phyloP scores from a whole-genome alignment of 1,284 basidiomycete genomes.

The Sparassis latifolia region DNA sequence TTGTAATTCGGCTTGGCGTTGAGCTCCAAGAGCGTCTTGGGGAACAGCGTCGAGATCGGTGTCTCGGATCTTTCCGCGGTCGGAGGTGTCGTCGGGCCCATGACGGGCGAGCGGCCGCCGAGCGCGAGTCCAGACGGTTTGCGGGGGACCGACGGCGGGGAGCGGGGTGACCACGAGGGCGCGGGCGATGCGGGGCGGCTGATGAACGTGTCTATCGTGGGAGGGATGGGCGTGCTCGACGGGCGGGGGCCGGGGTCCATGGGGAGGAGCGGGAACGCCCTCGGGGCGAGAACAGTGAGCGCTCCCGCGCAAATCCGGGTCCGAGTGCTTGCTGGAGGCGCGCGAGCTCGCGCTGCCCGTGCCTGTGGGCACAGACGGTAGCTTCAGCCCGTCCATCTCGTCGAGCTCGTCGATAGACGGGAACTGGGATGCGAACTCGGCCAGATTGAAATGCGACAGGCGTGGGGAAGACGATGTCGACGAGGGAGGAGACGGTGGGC shows the following conservation, averaged over 20 bases:
- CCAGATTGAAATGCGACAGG: slow-evolving; percentile 30
- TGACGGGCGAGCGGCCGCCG: slow-evolving; percentile 20
- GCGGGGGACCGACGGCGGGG: slow-evolving; percentile 31
- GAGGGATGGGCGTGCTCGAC: slow-evolving; percentile 66
- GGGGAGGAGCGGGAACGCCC: slow-evolving; percentile 41
- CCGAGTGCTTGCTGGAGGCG: slow-evolving; percentile 7
- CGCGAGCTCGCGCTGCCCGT: slow-evolving; percentile 22
- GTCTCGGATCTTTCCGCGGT: slow-evolving; percentile 28
- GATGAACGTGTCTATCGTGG: slow-evolving; percentile 46
- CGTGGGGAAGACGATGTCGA: slow-evolving; percentile 36
- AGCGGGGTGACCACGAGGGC: slow-evolving; percentile 13
- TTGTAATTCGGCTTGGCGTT: slow-evolving; percentile 48
- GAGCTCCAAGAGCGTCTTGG: slow-evolving; percentile 58
- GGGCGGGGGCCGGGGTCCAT: slow-evolving; percentile 53
- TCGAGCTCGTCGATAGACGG: slow-evolving; percentile 73
- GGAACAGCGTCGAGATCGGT: slow-evolving; percentile 45
- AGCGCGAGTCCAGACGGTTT: slow-evolving; percentile 39
- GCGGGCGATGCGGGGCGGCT: slow-evolving; percentile 54
- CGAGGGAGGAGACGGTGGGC: slow-evolving; percentile 65
- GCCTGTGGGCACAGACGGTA: slow-evolving; percentile 40
- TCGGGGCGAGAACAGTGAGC: slow-evolving; percentile 17
- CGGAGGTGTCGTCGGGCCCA: slow-evolving; percentile 24
- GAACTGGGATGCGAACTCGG: slow-evolving; percentile 56
- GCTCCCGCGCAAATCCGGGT: slow-evolving; percentile 10
- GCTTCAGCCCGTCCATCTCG: slow-evolving; percentile 39